phyloP scores from a whole-genome alignment of 2,329 filamentous ascomycete species.

The Cordyceps cateniannulata region DNA sequence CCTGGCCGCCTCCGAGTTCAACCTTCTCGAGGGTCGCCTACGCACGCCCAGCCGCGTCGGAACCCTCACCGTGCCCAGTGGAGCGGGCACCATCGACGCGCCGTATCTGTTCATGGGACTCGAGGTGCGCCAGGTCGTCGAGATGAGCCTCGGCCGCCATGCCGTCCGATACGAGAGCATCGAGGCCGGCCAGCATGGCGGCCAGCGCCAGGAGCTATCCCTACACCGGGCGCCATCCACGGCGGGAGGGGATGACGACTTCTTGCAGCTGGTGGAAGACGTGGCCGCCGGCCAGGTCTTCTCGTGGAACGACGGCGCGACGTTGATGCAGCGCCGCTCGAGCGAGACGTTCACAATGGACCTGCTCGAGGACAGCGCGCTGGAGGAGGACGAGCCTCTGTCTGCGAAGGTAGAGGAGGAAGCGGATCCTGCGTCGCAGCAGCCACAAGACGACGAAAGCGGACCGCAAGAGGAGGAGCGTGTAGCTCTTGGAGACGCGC shows the following conservation, averaged over 20 bases:
- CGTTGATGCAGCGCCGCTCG: constrained; percentile 21
- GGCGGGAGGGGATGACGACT: constrained; percentile 13
- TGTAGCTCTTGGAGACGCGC: too few species aligned
- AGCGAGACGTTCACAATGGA: constrained; percentile 23
- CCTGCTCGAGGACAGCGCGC: constrained; percentile 19
- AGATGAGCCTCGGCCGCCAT: constrained; percentile 37
- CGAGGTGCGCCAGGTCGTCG: constrained; percentile 43
- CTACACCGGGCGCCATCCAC: constrained; percentile 28
- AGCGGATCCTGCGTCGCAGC: not conserved
- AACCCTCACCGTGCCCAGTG: constrained; percentile 25
- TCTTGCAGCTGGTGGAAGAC: constrained; percentile 24
- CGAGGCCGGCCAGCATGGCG: constrained; percentile 44
- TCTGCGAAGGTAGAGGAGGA: not conserved
- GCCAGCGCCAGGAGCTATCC: constrained; percentile 43
- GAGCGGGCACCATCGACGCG: constrained; percentile 15
- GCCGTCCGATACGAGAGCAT: constrained; percentile 45
- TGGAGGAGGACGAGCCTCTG: not conserved
- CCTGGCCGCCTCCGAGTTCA: constrained; percentile 37
- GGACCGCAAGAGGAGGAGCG: not conserved
- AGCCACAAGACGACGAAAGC: not conserved
- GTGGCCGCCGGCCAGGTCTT: constrained; percentile 26
- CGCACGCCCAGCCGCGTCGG: constrained; percentile 28
- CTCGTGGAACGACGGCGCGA: constrained; percentile 28
- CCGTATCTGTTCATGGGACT: constrained; percentile 41
- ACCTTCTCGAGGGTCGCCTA: constrained; percentile 35